Base-by-base conservation (phyloP, 768 basidiomycete genomes). In the Amanita brunnescens region DNA sequence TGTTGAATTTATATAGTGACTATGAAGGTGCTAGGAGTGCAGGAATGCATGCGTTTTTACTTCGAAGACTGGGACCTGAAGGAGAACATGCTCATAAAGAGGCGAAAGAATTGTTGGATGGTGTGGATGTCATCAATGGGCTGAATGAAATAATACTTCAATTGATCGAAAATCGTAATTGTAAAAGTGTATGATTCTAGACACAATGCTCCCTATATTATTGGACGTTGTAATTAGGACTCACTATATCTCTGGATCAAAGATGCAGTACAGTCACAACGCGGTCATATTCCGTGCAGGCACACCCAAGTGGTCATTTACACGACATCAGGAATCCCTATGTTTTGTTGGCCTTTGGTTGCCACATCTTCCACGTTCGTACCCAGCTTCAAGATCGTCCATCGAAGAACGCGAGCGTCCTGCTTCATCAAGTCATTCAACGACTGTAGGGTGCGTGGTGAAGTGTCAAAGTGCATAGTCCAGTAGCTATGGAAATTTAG, bases 381-480 rank as follows among this genome's bases (percentile, higher is more conserved):
- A 8, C 85, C 91, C 46, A 88, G 66, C 59, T 90, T 91, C 30
- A 91, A 67, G 42, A 86, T 77, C 6, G 87, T 89, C 80, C 85
- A 87, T 16, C 90, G 78, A 49, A 95, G 70, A 12, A 95, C 88
- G 29, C 85, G 79, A 9, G 90, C 90, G 60, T 95, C 92, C 47
- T 74, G 74, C 6, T 85, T 80, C 64, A 94, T 76, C 51, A 85
- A 72, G 7, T 70, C 66, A 57, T 81, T 80, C n/a, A 95, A 71
- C 0, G 76, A 70, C 5, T 72, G 70, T 44, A 94, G 71, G 0
- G 80, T 82, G 34, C 72, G 71, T 9, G 91, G 91, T 7, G 86
- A 85, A 3, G 88, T 80, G 71, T 95, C 92, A 64, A 93, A 95
- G 62, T 90, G 79, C 72, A 95, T 78, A 3, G 86, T 83, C 90